Conservation (phyloP, 495 filamentous ascomycete species). For the Penicillium soppii region DNA sequence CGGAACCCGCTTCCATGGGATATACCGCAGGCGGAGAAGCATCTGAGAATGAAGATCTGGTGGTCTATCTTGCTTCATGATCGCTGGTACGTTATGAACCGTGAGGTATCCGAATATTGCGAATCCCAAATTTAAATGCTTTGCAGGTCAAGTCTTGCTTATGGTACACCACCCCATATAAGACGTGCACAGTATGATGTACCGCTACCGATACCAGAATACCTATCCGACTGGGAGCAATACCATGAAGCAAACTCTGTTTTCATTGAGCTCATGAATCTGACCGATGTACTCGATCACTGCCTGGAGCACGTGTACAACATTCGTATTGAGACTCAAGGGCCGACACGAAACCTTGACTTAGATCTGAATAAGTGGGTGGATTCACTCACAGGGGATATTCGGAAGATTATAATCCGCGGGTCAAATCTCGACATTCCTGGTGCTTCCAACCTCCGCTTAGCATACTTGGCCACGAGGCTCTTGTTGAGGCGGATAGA, state of each 20-base stretch:
- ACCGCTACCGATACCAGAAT: conserved; percentile 29
- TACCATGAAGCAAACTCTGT: conserved; percentile 10
- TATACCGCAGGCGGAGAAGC: conserved; percentile 9
- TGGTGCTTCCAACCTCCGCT: conserved; percentile 33
- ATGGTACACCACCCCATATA: conserved; percentile 37
- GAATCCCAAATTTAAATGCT: not conserved
- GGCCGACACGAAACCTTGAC: conserved; percentile 18
- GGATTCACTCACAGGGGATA: conserved; percentile 19
- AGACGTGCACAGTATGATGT: conserved; percentile 39
- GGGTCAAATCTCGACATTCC: conserved; percentile 13
- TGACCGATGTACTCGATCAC: conserved; percentile 35
- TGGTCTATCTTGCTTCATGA: conserved; percentile 12
- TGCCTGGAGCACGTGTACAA: conserved; percentile 34
- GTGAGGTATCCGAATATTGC: too few species aligned
- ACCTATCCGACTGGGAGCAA: conserved; percentile 5
- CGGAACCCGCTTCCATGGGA: conserved; percentile 14
- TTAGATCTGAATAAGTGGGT: conserved; percentile 22
- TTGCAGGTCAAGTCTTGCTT: conserved; percentile 36
- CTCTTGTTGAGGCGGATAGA: conserved; percentile 26
- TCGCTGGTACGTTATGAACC: conserved; percentile 3
- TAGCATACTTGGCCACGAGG: conserved; percentile 28
- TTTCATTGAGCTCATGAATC: conserved; percentile 33
- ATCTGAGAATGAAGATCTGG: conserved; percentile 13
- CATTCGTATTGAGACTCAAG: conserved; percentile 3
- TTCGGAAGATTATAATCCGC: conserved; percentile 17